Percentiles rank a stretch among this genome's conserved stretches.
Conservation (phyloP, 495 filamentous ascomycete genomes). For the Podospora appendiculata region DNA sequence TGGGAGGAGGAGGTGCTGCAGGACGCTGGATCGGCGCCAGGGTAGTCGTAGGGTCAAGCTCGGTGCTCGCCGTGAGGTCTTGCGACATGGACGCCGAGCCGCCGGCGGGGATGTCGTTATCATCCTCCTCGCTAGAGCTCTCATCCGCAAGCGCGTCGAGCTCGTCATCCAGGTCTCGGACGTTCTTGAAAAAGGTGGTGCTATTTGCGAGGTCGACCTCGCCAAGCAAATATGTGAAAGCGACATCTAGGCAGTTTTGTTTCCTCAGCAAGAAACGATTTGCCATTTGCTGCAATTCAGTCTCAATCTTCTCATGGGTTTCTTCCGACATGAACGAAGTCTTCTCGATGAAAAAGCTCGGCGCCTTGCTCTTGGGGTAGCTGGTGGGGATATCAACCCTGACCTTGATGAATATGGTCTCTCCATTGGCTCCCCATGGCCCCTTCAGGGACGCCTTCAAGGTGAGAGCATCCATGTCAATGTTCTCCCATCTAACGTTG, state of each 20-base stretch:
- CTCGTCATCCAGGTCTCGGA: slow-evolving; percentile 55
- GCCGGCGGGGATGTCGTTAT: slow-evolving; percentile 48
- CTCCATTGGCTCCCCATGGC: slow-evolving; percentile 71
- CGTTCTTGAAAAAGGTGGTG: slow-evolving; percentile 59
- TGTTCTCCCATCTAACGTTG: slow-evolving; percentile 81
- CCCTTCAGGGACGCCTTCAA: slow-evolving; percentile 73
- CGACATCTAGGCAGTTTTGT: slow-evolving; percentile 74
- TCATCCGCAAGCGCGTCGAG: slow-evolving; percentile 49
- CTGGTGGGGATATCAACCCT: slow-evolving; percentile 69
- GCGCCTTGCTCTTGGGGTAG: slow-evolving; percentile 65
- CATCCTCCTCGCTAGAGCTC: slow-evolving; percentile 83
- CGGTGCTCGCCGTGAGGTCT: slow-evolving; percentile 41
- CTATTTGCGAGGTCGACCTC: slow-evolving; percentile 72
- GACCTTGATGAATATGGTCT: slow-evolving; percentile 67
- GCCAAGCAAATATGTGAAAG: slow-evolving; percentile 75
- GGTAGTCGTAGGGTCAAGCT: slow-evolving; percentile 38
- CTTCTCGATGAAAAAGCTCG: slow-evolving; percentile 65
- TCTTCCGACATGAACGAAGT: slow-evolving; percentile 70
- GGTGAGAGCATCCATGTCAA: slow-evolving; percentile 67
- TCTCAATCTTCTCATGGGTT: slow-evolving; percentile 51
- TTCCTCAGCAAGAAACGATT: slow-evolving; percentile 58
- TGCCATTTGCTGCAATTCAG: slow-evolving; percentile 64
- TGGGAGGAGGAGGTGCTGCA: slow-evolving; percentile 68
- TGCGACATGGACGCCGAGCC: slow-evolving; percentile 49
- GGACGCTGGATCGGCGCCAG: slow-evolving; percentile 57